Evolutionary conservation across 441 rosid species (phyloP).

Genomic region (Rhodomyrtus psidioides): DNA sequence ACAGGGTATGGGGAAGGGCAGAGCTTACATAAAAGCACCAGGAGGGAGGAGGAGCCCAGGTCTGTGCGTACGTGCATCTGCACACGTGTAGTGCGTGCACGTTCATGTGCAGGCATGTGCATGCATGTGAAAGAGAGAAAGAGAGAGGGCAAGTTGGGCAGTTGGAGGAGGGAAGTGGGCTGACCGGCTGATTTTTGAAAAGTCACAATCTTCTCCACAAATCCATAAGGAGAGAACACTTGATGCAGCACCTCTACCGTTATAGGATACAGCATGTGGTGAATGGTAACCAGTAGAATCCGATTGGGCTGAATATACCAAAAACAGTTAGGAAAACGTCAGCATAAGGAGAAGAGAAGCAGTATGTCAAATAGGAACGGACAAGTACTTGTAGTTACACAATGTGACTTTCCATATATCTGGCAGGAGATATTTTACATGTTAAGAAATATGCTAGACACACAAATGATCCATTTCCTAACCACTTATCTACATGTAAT

Average conservation of each 20-base stretch:
- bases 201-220: slow-evolving; percentile 97
- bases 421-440: background rate
- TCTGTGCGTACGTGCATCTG: background rate
- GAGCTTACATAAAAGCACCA: background rate
- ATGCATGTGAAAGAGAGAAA: slow-evolving; percentile 17
- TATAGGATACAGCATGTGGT: slow-evolving; percentile 98
- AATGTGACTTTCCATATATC: background rate
- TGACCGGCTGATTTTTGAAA: slow-evolving; percentile 99
- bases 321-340: background rate
- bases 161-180: slow-evolving; percentile 16
- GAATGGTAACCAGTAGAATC: slow-evolving; percentile 92
- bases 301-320: slow-evolving; percentile 72
- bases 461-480: background rate
- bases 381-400: background rate
- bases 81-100: background rate
- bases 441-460: background rate
- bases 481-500: background rate
- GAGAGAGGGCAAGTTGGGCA: slow-evolving; percentile 32
- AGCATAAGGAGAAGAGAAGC: background rate
- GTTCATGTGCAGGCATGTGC: background rate
- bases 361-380: background rate
- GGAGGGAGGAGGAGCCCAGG: background rate
- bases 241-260: slow-evolving; percentile 99
- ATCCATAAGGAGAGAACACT: slow-evolving; percentile 96
- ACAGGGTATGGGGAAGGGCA: background rate